phyloP scores from a whole-genome alignment of 768 basidiomycete genomes.

The Mycena kentingensis region DNA sequence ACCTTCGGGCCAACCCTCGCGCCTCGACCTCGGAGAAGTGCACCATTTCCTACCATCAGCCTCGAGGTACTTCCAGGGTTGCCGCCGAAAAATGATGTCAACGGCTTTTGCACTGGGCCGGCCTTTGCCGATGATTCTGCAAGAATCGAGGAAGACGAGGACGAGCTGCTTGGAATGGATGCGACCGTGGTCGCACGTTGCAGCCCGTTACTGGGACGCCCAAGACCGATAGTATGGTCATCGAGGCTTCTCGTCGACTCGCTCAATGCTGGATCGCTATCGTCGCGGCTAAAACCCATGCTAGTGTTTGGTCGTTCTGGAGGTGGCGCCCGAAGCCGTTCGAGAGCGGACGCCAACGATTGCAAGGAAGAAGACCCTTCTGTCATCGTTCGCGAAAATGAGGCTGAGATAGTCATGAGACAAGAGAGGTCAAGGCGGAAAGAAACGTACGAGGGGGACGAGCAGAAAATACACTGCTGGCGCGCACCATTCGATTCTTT shows the following conservation, averaged over 20 bases:
- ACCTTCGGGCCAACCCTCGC: slow-evolving; percentile 29
- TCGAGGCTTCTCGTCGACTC: slow-evolving; percentile 20
- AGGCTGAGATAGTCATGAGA: slow-evolving; percentile 2
- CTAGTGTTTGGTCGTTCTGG: slow-evolving; percentile 70
- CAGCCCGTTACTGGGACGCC: slow-evolving; percentile 16
- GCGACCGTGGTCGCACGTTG: slow-evolving; percentile 19
- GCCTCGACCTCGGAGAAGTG: slow-evolving; percentile 16
- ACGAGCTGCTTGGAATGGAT: slow-evolving; percentile 15
- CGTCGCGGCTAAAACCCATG: slow-evolving; percentile 60
- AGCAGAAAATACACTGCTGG: slow-evolving; percentile 16
- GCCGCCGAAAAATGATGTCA: slow-evolving; percentile 15
- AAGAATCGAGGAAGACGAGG: slow-evolving; percentile 6
- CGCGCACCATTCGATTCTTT: slow-evolving; percentile 20
- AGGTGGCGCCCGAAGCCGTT: slow-evolving; percentile 67
- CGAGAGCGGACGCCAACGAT: slow-evolving; percentile 65
- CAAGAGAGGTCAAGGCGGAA: not conserved
- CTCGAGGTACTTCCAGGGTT: slow-evolving; percentile 4
- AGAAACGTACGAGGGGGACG: slow-evolving; percentile 16
- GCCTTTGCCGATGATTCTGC: slow-evolving; percentile 4
- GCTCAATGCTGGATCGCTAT: slow-evolving; percentile 20
- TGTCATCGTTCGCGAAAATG: slow-evolving; percentile 21
- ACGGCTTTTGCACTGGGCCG: slow-evolving; percentile 11
- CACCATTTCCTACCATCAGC: slow-evolving; percentile 17
- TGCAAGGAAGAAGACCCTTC: slow-evolving; percentile 53
- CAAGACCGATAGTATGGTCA: slow-evolving; percentile 22